Conservation (phyloP, 1,139 yeast species). For the Diutina sp. region DNA sequence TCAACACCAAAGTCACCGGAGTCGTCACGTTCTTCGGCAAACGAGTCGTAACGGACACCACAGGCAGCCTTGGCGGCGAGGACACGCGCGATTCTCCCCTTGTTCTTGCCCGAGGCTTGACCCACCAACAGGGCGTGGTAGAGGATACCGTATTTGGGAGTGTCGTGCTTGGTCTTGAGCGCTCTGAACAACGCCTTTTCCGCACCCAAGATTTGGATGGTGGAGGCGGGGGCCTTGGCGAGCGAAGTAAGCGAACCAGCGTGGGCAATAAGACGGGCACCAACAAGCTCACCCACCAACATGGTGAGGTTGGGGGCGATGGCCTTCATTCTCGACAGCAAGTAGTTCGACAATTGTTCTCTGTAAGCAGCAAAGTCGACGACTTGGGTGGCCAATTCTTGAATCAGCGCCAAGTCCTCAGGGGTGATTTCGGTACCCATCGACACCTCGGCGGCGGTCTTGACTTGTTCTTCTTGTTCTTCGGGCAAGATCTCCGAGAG, state of each 20-base stretch:
- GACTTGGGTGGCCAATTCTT: constrained; percentile 85
- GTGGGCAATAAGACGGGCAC: constrained; percentile 96
- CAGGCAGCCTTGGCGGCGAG: constrained; percentile 98
- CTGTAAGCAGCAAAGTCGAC: constrained; percentile 93
- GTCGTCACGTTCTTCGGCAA: constrained; percentile 94
- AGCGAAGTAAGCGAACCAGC: constrained; percentile 90
- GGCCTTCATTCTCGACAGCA: constrained; percentile 91
- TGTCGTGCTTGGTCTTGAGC: constrained; percentile 93
- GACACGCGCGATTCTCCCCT: constrained; percentile 98
- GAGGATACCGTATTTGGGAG: constrained; percentile 95
- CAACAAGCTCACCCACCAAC: constrained; percentile 93
- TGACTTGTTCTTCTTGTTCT: constrained; percentile 71
- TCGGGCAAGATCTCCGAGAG: constrained; percentile 88
- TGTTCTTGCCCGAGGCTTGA: constrained; percentile 93
- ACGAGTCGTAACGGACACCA: constrained; percentile 89
- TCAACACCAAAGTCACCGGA: constrained; percentile 88
- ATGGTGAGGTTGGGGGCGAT: constrained; percentile 96
- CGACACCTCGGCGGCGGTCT: constrained; percentile 92
- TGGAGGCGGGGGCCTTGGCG: constrained; percentile 97
- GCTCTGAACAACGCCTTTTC: constrained; percentile 99
- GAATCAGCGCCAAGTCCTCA: constrained; percentile 24
- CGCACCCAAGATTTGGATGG: constrained; percentile 97
- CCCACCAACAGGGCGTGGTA: constrained; percentile 97
- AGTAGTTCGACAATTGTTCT: constrained; percentile 79
- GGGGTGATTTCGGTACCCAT: constrained; percentile 33